phyloP scores from a whole-genome alignment of 2,329 filamentous ascomycete species.

The Blumeria hordei region DNA sequence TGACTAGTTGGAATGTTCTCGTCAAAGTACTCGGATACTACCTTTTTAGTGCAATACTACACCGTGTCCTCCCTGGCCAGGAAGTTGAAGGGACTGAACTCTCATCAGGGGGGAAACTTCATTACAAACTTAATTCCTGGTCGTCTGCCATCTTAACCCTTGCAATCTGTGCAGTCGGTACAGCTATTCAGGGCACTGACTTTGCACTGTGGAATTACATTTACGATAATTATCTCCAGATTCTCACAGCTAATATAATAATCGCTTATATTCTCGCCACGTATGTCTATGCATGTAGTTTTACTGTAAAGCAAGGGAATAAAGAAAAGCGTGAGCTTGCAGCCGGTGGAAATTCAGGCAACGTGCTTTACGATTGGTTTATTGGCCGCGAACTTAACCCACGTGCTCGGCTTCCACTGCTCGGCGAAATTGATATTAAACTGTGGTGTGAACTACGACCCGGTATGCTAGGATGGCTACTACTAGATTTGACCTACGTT shows the following conservation, averaged over 20 bases:
- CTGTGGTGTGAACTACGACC: conserved; percentile 77
- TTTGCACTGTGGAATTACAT: conserved; percentile 86
- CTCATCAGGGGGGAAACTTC: conserved; percentile 44
- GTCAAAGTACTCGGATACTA: conserved; percentile 59
- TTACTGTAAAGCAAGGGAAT: conserved; percentile 56
- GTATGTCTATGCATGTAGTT: conserved; percentile 64
- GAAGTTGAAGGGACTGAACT: conserved; percentile 48
- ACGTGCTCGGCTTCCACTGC: conserved; percentile 49
- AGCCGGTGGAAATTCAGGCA: conserved; percentile 58
- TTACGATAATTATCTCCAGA: conserved; percentile 68
- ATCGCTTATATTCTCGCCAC: conserved; percentile 49
- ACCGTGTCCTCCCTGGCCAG: conserved; percentile 51
- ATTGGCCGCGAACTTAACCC: conserved; percentile 92
- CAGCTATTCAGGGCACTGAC: conserved; percentile 49
- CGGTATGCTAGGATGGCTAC: conserved; percentile 69
- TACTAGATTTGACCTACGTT: conserved; percentile 64
- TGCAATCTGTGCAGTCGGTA: conserved; percentile 47
- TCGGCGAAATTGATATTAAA: conserved; percentile 80
- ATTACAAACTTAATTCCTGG: conserved; percentile 66
- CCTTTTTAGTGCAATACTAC: conserved; percentile 46
- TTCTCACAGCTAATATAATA: conserved; percentile 62
- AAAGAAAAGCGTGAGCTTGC: conserved; percentile 53
- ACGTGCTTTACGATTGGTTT: conserved; percentile 84
- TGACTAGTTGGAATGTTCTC: conserved; percentile 45
- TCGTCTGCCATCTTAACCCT: conserved; percentile 51